Base-by-base conservation (phyloP, 2,329 filamentous ascomycete species). In the Aspergillus sp. region DNA sequence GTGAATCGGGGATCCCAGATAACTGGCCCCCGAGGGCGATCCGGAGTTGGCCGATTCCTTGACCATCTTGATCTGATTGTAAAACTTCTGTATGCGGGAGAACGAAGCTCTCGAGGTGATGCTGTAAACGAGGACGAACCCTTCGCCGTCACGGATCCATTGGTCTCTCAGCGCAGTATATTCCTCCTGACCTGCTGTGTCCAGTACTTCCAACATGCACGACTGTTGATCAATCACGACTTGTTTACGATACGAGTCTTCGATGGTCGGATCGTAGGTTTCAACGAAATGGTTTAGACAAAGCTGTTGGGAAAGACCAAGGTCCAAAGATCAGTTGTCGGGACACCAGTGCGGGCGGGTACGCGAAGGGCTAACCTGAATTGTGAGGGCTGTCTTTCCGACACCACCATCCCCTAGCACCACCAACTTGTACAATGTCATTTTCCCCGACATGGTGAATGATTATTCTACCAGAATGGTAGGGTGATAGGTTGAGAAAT, bases 281-380 rank as follows among this genome's bases (percentile, higher is more conserved):
- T 98, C 94, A 72, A 98, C 93, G 77, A 99, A 99, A 80, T 99
- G 95, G 79, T 98, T 96, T 73, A 98, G 82, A 78, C 95, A 98
- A 71, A 99, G 84, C 88, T 99, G 60, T 58, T 49, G 27, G 21
- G 19, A 30, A 56, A 56, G 30, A 54, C 5, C n/a, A 15, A 57
- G 36, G 21, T 47, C 47, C 47, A 19, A 23, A 27, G 27, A 59
- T 65, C 60, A 64, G 57, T 30, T 25, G 56, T 38, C 5, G 23
- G 30, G 8, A 52, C 41, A 62, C 58, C 32, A 54, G 27, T 53
- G 57, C 41, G 62, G 54, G 27, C n/a, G 47, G 48, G 23, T 7
- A 52, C 32, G 19, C 27, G 57, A 58, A 61, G 27, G 48, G 66
- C 75, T 61, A 70, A 83, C 85, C 80, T 88, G 92, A 75, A 96